A percentile compares a stretch with the other conserved stretches of the same genome.
Evolutionary conservation across 441 rosid species (phyloP).

Genomic region (Manihot esculenta): DNA sequence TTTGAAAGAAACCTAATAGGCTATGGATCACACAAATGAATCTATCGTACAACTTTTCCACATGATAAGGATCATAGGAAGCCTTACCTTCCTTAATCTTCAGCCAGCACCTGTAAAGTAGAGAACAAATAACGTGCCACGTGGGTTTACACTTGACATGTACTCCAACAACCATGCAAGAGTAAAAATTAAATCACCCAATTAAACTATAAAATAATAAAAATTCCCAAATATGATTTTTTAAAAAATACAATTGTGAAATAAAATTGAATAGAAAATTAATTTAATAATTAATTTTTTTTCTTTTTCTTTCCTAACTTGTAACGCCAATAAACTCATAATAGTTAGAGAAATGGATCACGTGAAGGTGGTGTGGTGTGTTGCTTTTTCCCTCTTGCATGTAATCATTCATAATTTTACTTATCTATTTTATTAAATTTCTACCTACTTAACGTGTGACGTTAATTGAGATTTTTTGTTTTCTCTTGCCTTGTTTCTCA

Average conservation of each 20-base stretch:
- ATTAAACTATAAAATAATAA: not conserved
- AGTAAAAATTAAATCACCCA: slow-evolving; percentile 19
- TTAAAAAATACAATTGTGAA: too few relatives aligned
- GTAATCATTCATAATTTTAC: too few relatives aligned
- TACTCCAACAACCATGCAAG: slow-evolving; percentile 26
- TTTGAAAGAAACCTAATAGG: too few relatives aligned
- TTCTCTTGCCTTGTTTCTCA: slow-evolving; percentile 3
- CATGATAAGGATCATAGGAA: not conserved
- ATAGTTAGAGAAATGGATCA: slow-evolving; percentile 29
- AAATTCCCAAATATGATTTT: not conserved
- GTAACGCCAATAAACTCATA: slow-evolving; percentile 17
- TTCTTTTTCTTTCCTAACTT: not conserved
- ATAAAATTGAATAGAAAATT: too few relatives aligned
- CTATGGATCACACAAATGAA: not conserved
- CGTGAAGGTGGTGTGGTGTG: slow-evolving; percentile 18
- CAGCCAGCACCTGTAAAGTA: slow-evolving; percentile 10
- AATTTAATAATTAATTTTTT: too few relatives aligned
- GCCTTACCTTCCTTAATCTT: not conserved
- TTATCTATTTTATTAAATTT: not conserved
- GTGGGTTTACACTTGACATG: slow-evolving; percentile 15
- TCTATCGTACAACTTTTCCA: not conserved
- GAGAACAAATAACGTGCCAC: not conserved
- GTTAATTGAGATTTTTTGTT: slow-evolving; percentile 7
- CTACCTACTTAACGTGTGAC: slow-evolving; percentile 23
- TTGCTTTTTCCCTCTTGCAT: slow-evolving; percentile 23